A percentile compares a stretch with the other conserved stretches of the same genome.
phyloP scores from a whole-genome alignment of 345 rosid species.

The Populus euphratica region DNA sequence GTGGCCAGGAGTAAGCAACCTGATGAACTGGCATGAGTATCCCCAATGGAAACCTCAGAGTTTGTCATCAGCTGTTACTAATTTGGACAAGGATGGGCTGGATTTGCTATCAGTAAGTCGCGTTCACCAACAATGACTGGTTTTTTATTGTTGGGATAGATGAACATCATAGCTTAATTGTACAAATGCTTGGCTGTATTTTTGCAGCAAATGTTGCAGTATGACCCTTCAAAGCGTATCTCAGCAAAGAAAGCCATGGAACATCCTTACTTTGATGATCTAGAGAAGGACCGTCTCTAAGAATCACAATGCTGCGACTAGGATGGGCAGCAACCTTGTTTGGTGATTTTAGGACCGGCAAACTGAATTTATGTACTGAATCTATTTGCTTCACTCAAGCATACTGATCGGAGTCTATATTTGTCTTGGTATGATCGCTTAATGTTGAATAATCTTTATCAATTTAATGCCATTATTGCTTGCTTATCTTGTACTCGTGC shows the following conservation, averaged over 20 bases:
- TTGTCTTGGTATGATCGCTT: not conserved
- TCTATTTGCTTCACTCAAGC: constrained; percentile 56
- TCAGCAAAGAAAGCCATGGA: constrained; percentile 95
- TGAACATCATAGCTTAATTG: not conserved
- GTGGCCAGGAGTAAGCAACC: constrained; percentile 91
- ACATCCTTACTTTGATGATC: constrained; percentile 83
- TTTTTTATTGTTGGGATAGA: not conserved
- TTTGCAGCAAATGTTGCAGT: constrained; percentile 87
- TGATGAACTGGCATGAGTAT: constrained; percentile 96
- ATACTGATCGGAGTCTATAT: constrained; percentile 17
- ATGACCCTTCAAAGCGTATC: constrained; percentile 77
- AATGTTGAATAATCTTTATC: not conserved
- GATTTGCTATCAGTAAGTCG: constrained; percentile 69
- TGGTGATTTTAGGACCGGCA: not conserved
- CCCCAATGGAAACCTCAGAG: constrained; percentile 83
- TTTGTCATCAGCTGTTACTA: constrained; percentile 60
- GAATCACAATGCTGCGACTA: not conserved
- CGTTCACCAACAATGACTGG: not conserved
- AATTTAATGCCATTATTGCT: not conserved
- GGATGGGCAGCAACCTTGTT: not conserved
- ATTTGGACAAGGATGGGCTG: constrained; percentile 61
- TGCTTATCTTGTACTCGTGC: not conserved
- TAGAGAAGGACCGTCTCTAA: constrained; percentile 57
- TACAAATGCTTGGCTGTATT: not conserved
- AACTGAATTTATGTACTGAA: not conserved